Evolutionary conservation across 495 filamentous ascomycete genomes (phyloP).

Genomic region (Aspergillus coremiiformis): DNA sequence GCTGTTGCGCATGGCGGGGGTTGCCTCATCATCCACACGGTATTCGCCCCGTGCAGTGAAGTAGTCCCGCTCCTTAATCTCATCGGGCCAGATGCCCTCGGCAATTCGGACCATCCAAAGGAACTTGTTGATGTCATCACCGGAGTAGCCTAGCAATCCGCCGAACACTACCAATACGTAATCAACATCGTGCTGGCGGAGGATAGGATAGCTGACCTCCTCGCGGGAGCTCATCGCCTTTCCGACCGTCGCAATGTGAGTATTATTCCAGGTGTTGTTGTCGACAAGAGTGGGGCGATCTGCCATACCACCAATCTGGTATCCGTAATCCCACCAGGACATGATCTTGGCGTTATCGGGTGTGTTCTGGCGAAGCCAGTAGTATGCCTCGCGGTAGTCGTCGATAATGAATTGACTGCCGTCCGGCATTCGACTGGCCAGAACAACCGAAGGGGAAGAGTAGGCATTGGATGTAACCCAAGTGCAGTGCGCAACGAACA

Average conservation of each 20-base stretch:
- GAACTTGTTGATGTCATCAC: conserved; percentile 99
- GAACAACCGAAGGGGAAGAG: conserved; percentile 93
- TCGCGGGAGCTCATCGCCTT: conserved; percentile 98
- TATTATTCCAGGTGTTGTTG: conserved; percentile 99
- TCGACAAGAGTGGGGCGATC: conserved; percentile 96
- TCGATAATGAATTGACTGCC: conserved; percentile 98
- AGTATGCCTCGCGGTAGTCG: conserved; percentile 98
- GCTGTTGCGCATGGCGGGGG: conserved; percentile 98
- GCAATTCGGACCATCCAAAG: conserved; percentile 99
- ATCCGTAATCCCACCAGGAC: conserved; percentile 99
- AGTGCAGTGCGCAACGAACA: conserved; percentile 96
- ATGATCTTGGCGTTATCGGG: conserved; percentile 93
- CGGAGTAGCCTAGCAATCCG: conserved; percentile 94
- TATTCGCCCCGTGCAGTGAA: conserved; percentile 96
- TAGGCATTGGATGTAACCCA: conserved; percentile 99
- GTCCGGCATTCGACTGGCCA: conserved; percentile 87
- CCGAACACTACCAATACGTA: conserved; percentile 98
- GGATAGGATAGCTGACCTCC: conserved; percentile 97
- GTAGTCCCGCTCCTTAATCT: conserved; percentile 95
- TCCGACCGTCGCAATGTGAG: conserved; percentile 97
- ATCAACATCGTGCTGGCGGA: conserved; percentile 96
- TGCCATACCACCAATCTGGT: conserved; percentile 99
- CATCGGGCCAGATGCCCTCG: conserved; percentile 98
- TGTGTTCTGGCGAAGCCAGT: conserved; percentile 98
- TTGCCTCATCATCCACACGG: conserved; percentile 85